Evolutionary conservation across 345 rosid genomes (phyloP).

Genomic region (Populus simonii): DNA sequence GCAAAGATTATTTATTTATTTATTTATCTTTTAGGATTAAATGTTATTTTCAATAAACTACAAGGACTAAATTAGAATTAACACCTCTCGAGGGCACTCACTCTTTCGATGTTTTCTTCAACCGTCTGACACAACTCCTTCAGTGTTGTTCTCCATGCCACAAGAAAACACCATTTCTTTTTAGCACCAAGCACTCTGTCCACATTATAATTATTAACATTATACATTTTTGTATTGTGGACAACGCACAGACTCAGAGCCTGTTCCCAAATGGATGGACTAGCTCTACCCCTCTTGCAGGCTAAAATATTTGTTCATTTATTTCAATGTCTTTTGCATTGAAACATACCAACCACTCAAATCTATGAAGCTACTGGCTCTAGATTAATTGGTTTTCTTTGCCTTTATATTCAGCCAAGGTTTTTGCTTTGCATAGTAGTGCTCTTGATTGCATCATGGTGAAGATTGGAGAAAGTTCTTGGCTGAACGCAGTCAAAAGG

Average conservation of each 20-base stretch:
- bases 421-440: background rate
- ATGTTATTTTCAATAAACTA: background rate
- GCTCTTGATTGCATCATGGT: conserved; percentile 9
- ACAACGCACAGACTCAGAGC: background rate
- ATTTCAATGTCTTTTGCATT: conserved; percentile 27
- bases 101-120: conserved; percentile 26
- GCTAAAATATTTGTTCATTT: conserved; percentile 15
- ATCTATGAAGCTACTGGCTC: conserved; percentile 2
- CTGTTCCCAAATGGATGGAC: conserved; percentile 32
- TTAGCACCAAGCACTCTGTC: conserved; percentile 6
- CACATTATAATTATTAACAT: conserved; percentile 1
- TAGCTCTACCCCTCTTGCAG: conserved; percentile 11
- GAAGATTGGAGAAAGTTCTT: conserved; percentile 21
- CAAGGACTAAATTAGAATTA: background rate
- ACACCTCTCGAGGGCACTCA: conserved; percentile 18
- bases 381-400: background rate
- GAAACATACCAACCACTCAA: conserved; percentile 30
- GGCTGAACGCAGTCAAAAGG: conserved; percentile 26
- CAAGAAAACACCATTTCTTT: conserved; percentile 26
- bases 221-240: background rate
- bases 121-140: conserved; percentile 22
- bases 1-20: background rate
- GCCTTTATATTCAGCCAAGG: background rate
- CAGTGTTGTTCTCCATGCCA: conserved; percentile 22
- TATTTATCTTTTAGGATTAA: background rate